A percentile compares a stretch with the other conserved stretches of the same genome.
Conservation (phyloP, 2,329 filamentous ascomycete genomes). For the Aspergillus spinulosporus region DNA sequence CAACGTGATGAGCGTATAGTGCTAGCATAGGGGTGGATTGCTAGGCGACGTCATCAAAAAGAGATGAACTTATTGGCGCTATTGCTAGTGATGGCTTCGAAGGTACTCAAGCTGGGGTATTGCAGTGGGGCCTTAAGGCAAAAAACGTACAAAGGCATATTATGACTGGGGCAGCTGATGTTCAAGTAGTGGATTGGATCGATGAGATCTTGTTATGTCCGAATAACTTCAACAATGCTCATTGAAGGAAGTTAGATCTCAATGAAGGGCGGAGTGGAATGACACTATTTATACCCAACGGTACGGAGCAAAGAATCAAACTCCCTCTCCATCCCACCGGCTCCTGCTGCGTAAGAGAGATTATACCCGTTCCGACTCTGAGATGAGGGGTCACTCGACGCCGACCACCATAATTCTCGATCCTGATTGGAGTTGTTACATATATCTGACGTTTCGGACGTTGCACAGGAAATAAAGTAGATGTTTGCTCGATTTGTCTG, state of each 20-base stretch:
- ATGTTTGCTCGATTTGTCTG: conserved; percentile 7
- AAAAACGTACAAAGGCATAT: conserved; percentile 25
- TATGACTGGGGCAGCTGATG: background rate
- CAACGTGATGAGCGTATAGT: background rate
- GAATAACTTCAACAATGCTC: background rate
- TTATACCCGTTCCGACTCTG: background rate
- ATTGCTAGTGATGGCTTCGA: background rate
- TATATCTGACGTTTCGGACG: conserved; percentile 1
- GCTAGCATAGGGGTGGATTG: too few relatives aligned
- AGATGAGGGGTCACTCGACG: conserved; percentile 8
- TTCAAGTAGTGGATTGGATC: background rate
- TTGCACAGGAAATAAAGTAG: background rate
- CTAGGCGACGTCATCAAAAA: conserved; percentile 2
- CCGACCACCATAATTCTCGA: background rate
- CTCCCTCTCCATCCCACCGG: background rate
- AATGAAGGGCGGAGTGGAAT: background rate
- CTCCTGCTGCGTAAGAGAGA: background rate
- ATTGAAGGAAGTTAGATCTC: background rate
- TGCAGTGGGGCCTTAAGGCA: background rate
- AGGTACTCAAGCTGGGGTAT: background rate
- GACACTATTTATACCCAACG: conserved; percentile 13
- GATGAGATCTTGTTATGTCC: background rate
- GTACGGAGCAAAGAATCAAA: background rate
- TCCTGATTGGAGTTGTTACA: conserved; percentile 9
- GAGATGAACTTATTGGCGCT: background rate